phyloP scores from a whole-genome alignment of 106 monocot genomes.

The Dendrobium chrysotoxum region DNA sequence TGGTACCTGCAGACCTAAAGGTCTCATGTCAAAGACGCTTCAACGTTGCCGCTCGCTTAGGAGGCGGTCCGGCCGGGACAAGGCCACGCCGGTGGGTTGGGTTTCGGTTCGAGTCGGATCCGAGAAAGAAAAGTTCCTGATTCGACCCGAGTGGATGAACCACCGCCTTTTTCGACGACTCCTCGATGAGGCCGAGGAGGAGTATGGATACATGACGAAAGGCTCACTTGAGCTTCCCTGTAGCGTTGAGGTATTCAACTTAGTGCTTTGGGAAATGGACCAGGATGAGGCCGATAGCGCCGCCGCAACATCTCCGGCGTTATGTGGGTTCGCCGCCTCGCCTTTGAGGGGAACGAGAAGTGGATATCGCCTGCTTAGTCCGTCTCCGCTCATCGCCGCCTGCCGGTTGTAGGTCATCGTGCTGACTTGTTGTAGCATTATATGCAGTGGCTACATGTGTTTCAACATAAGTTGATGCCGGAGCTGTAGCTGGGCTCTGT shows the following conservation, averaged over 20 bases:
- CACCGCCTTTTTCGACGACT: conserved; percentile 50
- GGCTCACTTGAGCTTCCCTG: conserved; percentile 53
- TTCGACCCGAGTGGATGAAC: conserved; percentile 40
- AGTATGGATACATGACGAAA: conserved; percentile 31
- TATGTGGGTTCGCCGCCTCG: conserved; percentile 8
- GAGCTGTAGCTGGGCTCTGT: no score
- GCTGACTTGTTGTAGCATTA: no score
- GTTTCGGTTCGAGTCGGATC: conserved; percentile 51
- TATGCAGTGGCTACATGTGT: no score
- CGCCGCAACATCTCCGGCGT: conserved; percentile 4
- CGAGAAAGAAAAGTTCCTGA: conserved; percentile 38
- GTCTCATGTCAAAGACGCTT: not conserved
- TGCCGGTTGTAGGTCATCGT: not conserved
- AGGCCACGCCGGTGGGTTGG: conserved; percentile 30
- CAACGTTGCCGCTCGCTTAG: not conserved
- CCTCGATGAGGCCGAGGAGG: conserved; percentile 52
- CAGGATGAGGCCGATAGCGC: conserved; percentile 8
- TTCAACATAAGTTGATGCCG: no score
- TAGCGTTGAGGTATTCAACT: conserved; percentile 27
- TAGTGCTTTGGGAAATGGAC: conserved; percentile 51
- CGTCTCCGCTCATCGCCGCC: not conserved
- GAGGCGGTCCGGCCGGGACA: not conserved
- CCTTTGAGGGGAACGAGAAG: not conserved
- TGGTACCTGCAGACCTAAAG: not conserved
- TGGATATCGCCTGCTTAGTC: not conserved